phyloP scores from a whole-genome alignment of 805 yeast species.

The Metschnikowia dekortorum region DNA sequence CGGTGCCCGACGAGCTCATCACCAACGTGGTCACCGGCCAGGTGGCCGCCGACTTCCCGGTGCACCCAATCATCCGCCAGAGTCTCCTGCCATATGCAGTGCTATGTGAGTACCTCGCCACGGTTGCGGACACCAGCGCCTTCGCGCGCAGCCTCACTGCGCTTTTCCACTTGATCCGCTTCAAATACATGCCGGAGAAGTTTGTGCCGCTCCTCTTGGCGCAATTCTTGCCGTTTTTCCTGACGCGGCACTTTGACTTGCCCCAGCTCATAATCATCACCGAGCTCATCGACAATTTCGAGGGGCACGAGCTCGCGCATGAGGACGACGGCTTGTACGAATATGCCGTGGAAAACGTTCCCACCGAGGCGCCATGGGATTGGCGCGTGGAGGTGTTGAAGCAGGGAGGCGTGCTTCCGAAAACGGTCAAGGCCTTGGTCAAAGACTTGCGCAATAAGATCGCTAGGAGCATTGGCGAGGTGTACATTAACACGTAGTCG shows the following conservation, averaged over 20 bases:
- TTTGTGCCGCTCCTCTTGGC: conserved; percentile 46
- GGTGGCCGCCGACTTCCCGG: conserved; percentile 29
- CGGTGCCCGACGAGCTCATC: conserved; percentile 53
- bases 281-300: conserved; percentile 38
- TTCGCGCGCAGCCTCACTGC: conserved; percentile 32
- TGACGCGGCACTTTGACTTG: conserved; percentile 14
- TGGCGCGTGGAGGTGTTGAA: conserved; percentile 30
- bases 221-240: conserved; percentile 44
- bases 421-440: conserved; percentile 22
- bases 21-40: conserved; percentile 42
- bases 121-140: conserved; percentile 8
- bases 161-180: conserved; percentile 46
- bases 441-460: conserved; percentile 29
- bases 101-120: conserved; percentile 46
- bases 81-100: conserved; percentile 70
- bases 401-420: conserved; percentile 20
- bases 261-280: conserved; percentile 21
- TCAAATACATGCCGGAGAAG: conserved; percentile 43
- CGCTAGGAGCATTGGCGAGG: conserved; percentile 30
- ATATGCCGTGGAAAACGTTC: conserved; percentile 22
- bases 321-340: conserved; percentile 31
- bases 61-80: conserved; percentile 60
- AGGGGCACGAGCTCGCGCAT: conserved; percentile 23
- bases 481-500: conserved; percentile 22
- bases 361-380: conserved; percentile 24